A percentile compares a stretch with the other conserved stretches of the same genome.
These are phyloP conservation scores for Capsicum chinense DNA, from an alignment of 257 asterid genomes.

Conservation along the genomic window DNA sequence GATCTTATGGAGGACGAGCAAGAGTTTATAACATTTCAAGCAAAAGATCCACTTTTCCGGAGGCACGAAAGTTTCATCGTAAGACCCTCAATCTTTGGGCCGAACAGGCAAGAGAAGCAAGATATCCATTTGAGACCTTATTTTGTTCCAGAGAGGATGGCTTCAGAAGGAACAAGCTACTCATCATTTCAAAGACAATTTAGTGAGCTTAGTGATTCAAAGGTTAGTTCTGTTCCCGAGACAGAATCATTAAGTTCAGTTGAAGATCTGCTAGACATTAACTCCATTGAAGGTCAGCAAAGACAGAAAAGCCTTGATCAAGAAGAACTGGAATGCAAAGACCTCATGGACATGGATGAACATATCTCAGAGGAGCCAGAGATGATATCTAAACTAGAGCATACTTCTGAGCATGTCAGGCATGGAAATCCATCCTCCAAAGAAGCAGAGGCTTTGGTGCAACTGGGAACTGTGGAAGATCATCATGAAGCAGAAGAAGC, in stretches of 20 bases:
- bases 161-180: conserved; percentile 64
- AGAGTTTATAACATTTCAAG: conserved; percentile 53
- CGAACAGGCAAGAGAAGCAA: conserved; percentile 54
- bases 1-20: conserved; percentile 74
- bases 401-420: conserved; percentile 55
- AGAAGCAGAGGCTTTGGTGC: conserved; percentile 43
- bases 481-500: conserved; percentile 25
- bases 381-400: conserved; percentile 43
- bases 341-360: conserved; percentile 41
- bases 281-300: conserved; percentile 45
- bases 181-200: conserved; percentile 63
- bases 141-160: conserved; percentile 60
- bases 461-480: conserved; percentile 24
- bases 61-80: conserved; percentile 76
- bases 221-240: conserved; percentile 74
- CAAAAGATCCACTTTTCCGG: conserved; percentile 61
- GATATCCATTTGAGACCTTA: conserved; percentile 67
- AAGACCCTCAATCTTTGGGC: conserved; percentile 65
- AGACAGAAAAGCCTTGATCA: neutral
- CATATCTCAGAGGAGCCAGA: conserved; percentile 43
- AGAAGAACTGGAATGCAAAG: conserved; percentile 29
- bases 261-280: conserved; percentile 56
- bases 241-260: conserved; percentile 68
- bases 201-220: conserved; percentile 84
- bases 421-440: conserved; percentile 72